phyloP scores from a whole-genome alignment of 2,329 filamentous ascomycete species.

The Blumeria graminis region DNA sequence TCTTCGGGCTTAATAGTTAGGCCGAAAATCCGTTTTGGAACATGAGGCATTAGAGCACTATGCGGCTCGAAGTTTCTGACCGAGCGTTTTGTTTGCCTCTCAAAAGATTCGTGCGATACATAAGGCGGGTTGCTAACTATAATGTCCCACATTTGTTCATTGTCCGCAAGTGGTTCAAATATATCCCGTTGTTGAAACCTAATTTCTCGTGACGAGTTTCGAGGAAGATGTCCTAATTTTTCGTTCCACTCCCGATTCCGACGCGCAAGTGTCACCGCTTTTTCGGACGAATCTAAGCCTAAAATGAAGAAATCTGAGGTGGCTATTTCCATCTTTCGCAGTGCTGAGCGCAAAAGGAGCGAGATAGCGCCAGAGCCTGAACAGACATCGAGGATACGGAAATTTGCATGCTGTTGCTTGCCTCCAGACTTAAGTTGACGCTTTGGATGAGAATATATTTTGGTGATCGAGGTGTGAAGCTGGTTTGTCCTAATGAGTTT shows the following conservation, averaged over 20 bases:
- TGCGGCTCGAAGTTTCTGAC: slow-evolving; percentile 65
- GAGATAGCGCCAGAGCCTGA: slow-evolving; percentile 82
- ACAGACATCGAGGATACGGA: slow-evolving; percentile 64
- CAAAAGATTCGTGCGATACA: slow-evolving; percentile 40
- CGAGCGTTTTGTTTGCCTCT: slow-evolving; percentile 38
- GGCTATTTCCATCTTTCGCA: slow-evolving; percentile 15
- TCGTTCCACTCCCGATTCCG: slow-evolving; percentile 35
- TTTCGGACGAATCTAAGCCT: slow-evolving; percentile 49
- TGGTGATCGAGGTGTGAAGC: not conserved
- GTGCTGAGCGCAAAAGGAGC: slow-evolving; percentile 43
- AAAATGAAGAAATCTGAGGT: slow-evolving; percentile 21
- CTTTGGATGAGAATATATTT: not conserved
- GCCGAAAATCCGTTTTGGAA: not conserved
- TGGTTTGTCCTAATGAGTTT: slow-evolving; percentile 1
- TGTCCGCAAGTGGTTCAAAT: not conserved
- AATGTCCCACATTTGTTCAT: slow-evolving; percentile 19
- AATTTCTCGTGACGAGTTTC: not conserved
- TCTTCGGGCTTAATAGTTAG: slow-evolving; percentile 15
- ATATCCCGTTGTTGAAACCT: not conserved
- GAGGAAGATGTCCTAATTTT: not conserved
- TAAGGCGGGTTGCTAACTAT: slow-evolving; percentile 83
- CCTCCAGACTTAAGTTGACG: not conserved
- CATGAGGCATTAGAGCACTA: slow-evolving; percentile 42
- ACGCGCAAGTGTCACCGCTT: slow-evolving; percentile 39
- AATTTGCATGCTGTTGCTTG: slow-evolving; percentile 2